These are phyloP conservation scores for Boletus huronensis DNA, from an alignment of 768 basidiomycete genomes.

Conservation along the genomic window DNA sequence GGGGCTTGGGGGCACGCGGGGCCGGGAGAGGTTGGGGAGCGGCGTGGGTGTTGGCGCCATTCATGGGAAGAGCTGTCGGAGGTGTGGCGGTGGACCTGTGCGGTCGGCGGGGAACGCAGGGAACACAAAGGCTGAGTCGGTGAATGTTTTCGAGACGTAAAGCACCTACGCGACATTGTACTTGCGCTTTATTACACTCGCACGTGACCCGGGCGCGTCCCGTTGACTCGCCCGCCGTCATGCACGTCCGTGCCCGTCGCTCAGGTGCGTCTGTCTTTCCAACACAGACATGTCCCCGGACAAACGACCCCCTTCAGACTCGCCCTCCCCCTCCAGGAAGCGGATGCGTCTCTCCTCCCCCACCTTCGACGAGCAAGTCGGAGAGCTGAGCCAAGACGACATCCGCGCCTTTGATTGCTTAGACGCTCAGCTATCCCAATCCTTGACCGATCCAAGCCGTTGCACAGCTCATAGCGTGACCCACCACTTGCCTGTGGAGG, in stretches of 20 bases:
- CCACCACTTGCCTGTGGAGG: not conserved
- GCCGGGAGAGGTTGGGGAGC: slow-evolving; percentile 1
- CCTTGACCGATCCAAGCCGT: not conserved
- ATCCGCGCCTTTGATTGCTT: slow-evolving; percentile 52
- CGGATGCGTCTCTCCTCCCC: slow-evolving; percentile 64
- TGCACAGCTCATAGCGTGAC: not conserved
- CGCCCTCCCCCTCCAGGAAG: slow-evolving; percentile 46
- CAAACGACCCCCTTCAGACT: not conserved
- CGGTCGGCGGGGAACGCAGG: slow-evolving; percentile 30
- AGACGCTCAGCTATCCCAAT: slow-evolving; percentile 44
- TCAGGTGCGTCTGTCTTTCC: too few species aligned
- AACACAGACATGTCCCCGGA: too few species aligned
- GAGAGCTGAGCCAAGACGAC: slow-evolving; percentile 52
- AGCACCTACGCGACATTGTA: not conserved
- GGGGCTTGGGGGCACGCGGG: slow-evolving; percentile 44
- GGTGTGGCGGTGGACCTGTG: slow-evolving; percentile 10
- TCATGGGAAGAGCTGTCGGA: slow-evolving; percentile 36
- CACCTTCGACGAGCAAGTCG: slow-evolving; percentile 53
- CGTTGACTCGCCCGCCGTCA: not conserved
- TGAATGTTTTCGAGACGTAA: slow-evolving; percentile 18
- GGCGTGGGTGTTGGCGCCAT: slow-evolving; percentile 33
- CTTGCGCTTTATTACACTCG: too few species aligned
- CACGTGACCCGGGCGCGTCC: slow-evolving; percentile 18
- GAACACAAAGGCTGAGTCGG: slow-evolving; percentile 24
- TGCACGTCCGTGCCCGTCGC: too few species aligned